Conservation (phyloP, 2,329 filamentous ascomycete genomes). For the Fusarium beomiforme region DNA sequence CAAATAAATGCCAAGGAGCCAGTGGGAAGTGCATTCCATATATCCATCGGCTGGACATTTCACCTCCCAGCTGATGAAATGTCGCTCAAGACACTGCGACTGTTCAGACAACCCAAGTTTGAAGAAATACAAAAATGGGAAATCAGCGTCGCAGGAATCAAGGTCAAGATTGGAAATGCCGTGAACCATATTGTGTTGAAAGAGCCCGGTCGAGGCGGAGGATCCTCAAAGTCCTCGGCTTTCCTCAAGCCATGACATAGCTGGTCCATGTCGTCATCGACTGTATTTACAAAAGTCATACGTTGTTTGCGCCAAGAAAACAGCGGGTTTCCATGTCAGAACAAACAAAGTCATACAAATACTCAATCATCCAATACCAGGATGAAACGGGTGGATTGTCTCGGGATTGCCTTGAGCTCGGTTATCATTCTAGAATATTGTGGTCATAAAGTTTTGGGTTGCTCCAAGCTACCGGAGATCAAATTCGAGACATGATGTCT, state of each 20-base stretch:
- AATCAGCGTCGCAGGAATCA: conserved; percentile 70
- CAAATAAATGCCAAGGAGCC: conserved; percentile 41
- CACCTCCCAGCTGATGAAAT: conserved; percentile 58
- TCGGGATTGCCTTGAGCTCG: background rate
- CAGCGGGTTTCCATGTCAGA: background rate
- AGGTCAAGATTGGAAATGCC: conserved; percentile 79
- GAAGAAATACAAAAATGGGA: conserved; percentile 52
- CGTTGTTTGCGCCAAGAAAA: background rate
- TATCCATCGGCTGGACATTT: conserved; percentile 90
- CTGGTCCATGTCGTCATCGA: background rate
- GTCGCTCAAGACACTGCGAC: conserved; percentile 39
- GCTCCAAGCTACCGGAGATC: conserved; percentile 1
- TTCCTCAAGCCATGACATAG: conserved; percentile 31
- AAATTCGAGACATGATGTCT: background rate
- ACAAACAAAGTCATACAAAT: background rate
- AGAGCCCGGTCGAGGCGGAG: background rate
- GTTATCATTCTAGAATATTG: conserved; percentile 19
- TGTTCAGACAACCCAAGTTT: conserved; percentile 41
- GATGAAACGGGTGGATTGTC: background rate
- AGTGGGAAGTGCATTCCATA: conserved; percentile 72
- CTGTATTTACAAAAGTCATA: background rate
- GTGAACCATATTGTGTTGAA: conserved; percentile 62
- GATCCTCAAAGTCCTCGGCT: background rate
- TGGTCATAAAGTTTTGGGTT: conserved; percentile 1
- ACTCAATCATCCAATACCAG: background rate